These are phyloP conservation scores for Russula griseocarnosa DNA, from an alignment of 768 basidiomycete genomes.

Conservation along the genomic window DNA sequence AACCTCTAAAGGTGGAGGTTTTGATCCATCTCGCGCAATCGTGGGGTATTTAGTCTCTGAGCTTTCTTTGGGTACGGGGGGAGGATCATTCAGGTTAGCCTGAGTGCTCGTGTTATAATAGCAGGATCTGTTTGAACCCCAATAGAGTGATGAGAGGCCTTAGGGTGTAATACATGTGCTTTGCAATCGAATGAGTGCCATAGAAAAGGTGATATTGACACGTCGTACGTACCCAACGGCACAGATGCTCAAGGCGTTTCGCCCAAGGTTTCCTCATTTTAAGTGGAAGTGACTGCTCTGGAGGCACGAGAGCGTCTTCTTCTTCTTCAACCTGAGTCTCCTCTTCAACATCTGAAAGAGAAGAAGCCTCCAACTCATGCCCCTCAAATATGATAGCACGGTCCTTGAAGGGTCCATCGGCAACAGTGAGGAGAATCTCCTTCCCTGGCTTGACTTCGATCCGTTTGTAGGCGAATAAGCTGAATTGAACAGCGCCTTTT, in stretches of 20 bases:
- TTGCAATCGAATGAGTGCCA: constrained; percentile 5
- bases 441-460: constrained; percentile 69
- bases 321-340: constrained; percentile 41
- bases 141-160: constrained; percentile 37
- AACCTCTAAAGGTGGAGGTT: not conserved
- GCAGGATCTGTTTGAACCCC: constrained; percentile 45
- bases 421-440: constrained; percentile 60
- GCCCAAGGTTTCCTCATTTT: constrained; percentile 64
- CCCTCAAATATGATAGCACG: constrained; percentile 57
- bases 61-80: not conserved
- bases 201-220: not conserved
- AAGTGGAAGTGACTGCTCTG: constrained; percentile 48
- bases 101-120: constrained; percentile 13
- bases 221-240: constrained; percentile 10
- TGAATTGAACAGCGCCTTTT: constrained; percentile 48
- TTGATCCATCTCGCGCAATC: not conserved
- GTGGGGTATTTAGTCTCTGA: not conserved
- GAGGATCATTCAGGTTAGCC: constrained; percentile 4
- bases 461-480: constrained; percentile 62
- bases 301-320: constrained; percentile 37
- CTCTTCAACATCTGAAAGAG: constrained; percentile 41
- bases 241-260: constrained; percentile 39
- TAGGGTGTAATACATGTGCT: constrained; percentile 8
- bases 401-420: constrained; percentile 52
- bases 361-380: constrained; percentile 36